Evolutionary conservation across 208 protist species (phyloP).

Genomic region (Lotmaria passim): DNA sequence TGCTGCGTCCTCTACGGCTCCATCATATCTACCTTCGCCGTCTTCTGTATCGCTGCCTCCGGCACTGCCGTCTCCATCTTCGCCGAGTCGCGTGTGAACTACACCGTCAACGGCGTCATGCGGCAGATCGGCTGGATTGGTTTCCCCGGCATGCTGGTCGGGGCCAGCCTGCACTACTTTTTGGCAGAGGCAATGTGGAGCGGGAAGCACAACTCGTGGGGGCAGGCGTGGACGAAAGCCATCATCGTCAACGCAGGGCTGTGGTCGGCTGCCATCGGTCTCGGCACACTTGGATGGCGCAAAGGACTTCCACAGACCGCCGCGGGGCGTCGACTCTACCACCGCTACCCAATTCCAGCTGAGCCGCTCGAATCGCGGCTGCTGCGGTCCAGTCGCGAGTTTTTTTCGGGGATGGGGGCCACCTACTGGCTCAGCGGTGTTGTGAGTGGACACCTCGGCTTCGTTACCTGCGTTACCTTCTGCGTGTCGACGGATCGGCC

Average conservation of each 20-base stretch:
- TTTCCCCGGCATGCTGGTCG: constrained; percentile 68
- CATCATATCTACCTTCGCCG: constrained; percentile 56
- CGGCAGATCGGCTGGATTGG: constrained; percentile 76
- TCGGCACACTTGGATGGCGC: constrained; percentile 71
- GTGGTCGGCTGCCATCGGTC: constrained; percentile 61
- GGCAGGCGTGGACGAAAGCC: constrained; percentile 89
- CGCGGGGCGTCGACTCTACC: constrained; percentile 67
- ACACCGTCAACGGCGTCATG: constrained; percentile 79
- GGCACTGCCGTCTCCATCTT: constrained; percentile 61
- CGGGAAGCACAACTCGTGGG: constrained; percentile 76
- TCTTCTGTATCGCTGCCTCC: constrained; percentile 50
- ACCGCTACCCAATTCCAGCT: constrained; percentile 78
- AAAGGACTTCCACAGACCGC: constrained; percentile 54
- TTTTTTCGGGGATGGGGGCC: constrained; percentile 86
- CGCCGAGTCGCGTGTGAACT: constrained; percentile 73
- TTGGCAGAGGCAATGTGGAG: constrained; percentile 89
- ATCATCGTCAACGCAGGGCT: constrained; percentile 65
- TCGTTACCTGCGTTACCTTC: constrained; percentile 70
- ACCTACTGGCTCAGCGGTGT: constrained; percentile 84
- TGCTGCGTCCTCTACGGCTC: constrained; percentile 82
- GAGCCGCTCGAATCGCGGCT: constrained; percentile 78
- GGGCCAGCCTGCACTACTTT: constrained; percentile 82
- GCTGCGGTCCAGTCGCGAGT: constrained; percentile 58
- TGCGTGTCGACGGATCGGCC: constrained; percentile 69
- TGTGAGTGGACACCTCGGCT: constrained; percentile 67